Conservation (phyloP, 2,329 filamentous ascomycete species). For the Exserohilum rostratum region DNA sequence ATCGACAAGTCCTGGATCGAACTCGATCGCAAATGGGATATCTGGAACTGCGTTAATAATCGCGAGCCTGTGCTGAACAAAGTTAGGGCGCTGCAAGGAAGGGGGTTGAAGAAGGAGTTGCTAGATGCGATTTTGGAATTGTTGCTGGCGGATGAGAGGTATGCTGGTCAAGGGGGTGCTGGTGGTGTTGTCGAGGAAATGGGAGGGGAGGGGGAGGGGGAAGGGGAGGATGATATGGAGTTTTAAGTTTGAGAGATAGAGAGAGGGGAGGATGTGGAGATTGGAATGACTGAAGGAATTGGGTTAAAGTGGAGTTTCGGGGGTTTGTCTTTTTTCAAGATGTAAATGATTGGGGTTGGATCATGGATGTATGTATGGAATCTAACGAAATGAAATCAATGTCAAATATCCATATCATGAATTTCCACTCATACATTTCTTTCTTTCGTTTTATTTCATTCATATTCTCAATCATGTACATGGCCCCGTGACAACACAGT, state of each 20-base stretch:
- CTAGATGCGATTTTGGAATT: conserved; percentile 44
- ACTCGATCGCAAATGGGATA: conserved; percentile 42
- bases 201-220: no score
- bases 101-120: conserved; percentile 33
- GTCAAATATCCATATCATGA: no score
- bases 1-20: conserved; percentile 37
- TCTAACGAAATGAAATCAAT: no score
- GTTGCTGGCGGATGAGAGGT: conserved; percentile 43
- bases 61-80: conserved; percentile 37
- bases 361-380: neutral
- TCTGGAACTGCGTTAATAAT: conserved; percentile 40
- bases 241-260: no score
- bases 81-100: conserved; percentile 37
- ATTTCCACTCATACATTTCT: neutral
- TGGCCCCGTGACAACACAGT: no score
- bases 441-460: no score
- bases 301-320: no score
- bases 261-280: no score
- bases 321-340: neutral
- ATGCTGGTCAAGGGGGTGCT: conserved; percentile 21
- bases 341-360: neutral
- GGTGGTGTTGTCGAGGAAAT: neutral
- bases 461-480: no score
- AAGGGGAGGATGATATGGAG: neutral
- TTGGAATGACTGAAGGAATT: neutral